phyloP scores from a whole-genome alignment of 257 asterid species.

The Thymus quinquecostatus region DNA sequence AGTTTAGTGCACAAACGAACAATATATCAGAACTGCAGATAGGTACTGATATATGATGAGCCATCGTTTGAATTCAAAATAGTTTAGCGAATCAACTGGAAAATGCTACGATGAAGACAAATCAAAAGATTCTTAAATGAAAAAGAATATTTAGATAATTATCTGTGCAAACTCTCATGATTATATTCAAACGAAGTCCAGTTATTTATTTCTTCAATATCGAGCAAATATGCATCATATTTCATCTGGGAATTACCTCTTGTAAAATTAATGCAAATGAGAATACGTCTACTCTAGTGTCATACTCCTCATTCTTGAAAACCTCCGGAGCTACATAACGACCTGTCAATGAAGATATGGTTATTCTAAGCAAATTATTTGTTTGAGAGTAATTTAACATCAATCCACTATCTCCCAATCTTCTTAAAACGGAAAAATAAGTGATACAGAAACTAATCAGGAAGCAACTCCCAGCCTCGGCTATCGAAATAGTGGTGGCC shows the following conservation, averaged over 20 bases:
- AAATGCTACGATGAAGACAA: neutral
- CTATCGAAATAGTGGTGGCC: neutral
- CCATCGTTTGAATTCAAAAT: too few relatives aligned
- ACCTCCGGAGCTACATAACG: conserved; percentile 97
- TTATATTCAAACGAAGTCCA: neutral
- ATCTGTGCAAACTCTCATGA: neutral
- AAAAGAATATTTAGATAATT: neutral
- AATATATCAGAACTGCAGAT: conserved; percentile 14
- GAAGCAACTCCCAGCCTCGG: neutral
- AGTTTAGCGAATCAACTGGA: too few relatives aligned
- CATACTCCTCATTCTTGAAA: conserved; percentile 81
- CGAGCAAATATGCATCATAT: neutral
- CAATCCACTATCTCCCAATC: conserved; percentile 1
- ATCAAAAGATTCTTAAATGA: neutral
- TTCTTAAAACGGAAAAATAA: neutral
- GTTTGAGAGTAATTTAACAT: neutral
- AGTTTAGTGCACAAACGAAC: conserved; percentile 36
- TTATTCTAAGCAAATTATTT: conserved; percentile 2
- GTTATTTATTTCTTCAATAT: neutral
- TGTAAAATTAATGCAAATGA: conserved; percentile 92
- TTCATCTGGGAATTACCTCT: conserved; percentile 58
- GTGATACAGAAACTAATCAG: neutral
- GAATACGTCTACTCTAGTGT: conserved; percentile 95
- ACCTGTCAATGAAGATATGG: conserved; percentile 52
- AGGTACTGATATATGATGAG: too few relatives aligned